Base-by-base conservation (phyloP, 2,329 filamentous ascomycete genomes). In the Emergomyces pasteurianus region DNA sequence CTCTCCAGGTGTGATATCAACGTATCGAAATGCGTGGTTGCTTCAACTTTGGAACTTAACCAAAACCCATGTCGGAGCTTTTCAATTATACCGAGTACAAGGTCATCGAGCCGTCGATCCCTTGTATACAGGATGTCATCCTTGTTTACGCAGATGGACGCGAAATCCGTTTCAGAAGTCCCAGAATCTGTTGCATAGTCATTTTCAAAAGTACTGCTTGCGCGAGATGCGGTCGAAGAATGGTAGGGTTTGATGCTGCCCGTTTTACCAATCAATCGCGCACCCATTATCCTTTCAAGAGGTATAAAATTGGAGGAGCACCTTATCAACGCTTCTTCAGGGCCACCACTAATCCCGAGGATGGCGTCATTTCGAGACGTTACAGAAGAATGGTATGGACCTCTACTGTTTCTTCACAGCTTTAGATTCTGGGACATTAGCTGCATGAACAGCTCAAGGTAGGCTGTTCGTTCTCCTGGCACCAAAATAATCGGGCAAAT, bases 271-370 rank as follows among this genome's bases (percentile, higher is more conserved):
- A 73, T 23, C 61, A 61, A 18, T 66, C 65, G 18, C 68, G 67
- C 31, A 72, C 55, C 55, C 55, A 57, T 57, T 31, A 46, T 21
- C 40, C 21, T 31, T 21, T 57, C 55, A n/a, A 57, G 55, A 5
- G 55, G 65, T 2, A 68, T 67, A 58, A 76, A 73, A 34, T 72
- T 69, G 50, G 75, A 70, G 65, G 75, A 69, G 64, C 79, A 66
- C 67, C 79, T 82, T 0, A 82, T 67, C n/a, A 85, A 69, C 0
- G 80, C 81, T 62, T 83, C 80, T 65, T 83, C 80, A 0, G 78
- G 75, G 2, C 74, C 76, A 1, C 69, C 65, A 12, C 77, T 79
- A 12, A 71, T 74, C n/a, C 73, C 72, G 6, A 83, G 68, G 12
- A 78, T 77, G 6, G 76, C 71, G 38, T 78, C 76, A 3, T 84